phyloP scores from a whole-genome alignment of 129 eudicot genomes.

The Pittosporum tobira region DNA sequence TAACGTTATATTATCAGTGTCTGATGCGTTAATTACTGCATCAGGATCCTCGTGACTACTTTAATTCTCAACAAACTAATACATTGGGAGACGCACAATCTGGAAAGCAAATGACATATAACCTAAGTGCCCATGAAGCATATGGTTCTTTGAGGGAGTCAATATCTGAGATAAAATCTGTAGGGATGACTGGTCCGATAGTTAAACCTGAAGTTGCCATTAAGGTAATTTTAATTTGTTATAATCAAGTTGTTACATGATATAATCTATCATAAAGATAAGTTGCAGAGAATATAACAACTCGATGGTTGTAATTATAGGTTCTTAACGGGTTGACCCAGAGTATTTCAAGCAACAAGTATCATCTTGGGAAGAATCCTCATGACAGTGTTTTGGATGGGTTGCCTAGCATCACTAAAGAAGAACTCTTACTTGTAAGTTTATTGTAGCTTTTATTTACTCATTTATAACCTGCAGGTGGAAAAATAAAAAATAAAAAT shows the following conservation, averaged over 20 bases:
- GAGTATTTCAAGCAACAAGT: constrained; percentile 72
- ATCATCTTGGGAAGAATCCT: constrained; percentile 65
- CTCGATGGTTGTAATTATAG: constrained; percentile 26
- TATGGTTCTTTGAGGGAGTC: constrained; percentile 46
- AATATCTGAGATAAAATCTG: constrained; percentile 46
- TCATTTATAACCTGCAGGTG: neutral
- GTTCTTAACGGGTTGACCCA: constrained; percentile 64
- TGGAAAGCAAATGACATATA: constrained; percentile 43
- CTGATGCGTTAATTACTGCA: constrained; percentile 14
- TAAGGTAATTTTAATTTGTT: constrained; percentile 37
- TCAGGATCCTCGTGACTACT: constrained; percentile 98
- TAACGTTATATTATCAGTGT: neutral
- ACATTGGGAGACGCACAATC: constrained; percentile 47
- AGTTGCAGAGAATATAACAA: constrained; percentile 9
- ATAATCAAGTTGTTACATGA: neutral
- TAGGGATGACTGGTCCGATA: constrained; percentile 55
- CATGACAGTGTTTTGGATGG: constrained; percentile 82
- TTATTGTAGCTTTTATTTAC: neutral
- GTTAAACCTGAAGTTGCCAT: constrained; percentile 63
- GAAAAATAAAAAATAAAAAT: too few species aligned
- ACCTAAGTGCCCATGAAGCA: constrained; percentile 50
- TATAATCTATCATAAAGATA: neutral
- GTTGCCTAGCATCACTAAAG: constrained; percentile 65
- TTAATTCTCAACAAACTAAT: constrained; percentile 88
- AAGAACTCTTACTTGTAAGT: constrained; percentile 79